Base-by-base conservation (phyloP, 352 stramenopile genomes). In the Pythium apleroticum region DNA sequence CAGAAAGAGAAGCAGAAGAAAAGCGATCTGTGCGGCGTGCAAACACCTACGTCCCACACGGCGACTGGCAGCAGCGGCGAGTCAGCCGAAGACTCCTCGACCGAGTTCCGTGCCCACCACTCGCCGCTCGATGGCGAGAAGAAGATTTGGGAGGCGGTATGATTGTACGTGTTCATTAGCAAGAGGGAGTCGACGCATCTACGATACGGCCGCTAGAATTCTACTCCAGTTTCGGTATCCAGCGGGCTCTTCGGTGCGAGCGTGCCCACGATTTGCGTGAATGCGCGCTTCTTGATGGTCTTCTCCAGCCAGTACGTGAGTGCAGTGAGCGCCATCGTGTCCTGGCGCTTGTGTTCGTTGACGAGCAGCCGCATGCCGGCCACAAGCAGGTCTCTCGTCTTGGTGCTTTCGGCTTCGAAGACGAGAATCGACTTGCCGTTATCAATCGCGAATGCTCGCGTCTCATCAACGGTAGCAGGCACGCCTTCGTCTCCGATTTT, bases 321-420 rank as follows among this genome's bases (percentile, higher is more conserved):
- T 52, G 73, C 77, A 20, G 56, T 66, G 30, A 89, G 54, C 19
- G 71, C 77, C 11, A 55, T 62, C 9, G 66, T 72, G 56, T 87
- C 80, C 8, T 74, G 45, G 6, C 73, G 73, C 30, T 84, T 88
- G 68, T 84, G 81, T 35, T 89, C 80, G 2, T 77, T 75, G 19
- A 86, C 77, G 10, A 93, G 63, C 52, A 91, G 60, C 14, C 84
- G 78, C 39, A 86, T 74, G 0, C 84, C 84, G 1, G 81, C 81
- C 17, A 91, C 81, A 0, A 93, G 59, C 57, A 93, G 63, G 28
- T 93, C 84, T 24, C 84, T 73, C 11, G 64, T 90, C 72, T 93
- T 90, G 25, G 80, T 58, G 3, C 74, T 78, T 52, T 90, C 84
- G 20, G 80, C 77, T 56, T 90, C 68, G 60, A 89, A 90, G 12